These are phyloP conservation scores for Paralagenidium karlingii DNA, from an alignment of 352 stramenopile species.

Conservation along the genomic window DNA sequence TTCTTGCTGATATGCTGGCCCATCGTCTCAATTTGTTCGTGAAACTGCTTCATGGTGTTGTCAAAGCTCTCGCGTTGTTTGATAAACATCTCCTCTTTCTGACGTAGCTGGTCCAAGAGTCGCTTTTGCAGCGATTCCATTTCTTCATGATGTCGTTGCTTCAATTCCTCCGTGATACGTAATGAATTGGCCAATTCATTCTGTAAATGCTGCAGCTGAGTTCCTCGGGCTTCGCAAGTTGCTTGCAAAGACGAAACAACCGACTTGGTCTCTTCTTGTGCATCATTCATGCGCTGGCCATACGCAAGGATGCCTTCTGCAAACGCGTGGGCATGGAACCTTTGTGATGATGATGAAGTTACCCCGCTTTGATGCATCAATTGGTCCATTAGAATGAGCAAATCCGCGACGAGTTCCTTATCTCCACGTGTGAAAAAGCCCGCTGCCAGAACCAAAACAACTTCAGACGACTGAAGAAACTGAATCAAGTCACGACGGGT, in stretches of 20 bases:
- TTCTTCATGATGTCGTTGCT: slow-evolving; percentile 47
- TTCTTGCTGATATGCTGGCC: slow-evolving; percentile 71
- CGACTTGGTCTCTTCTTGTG: slow-evolving; percentile 43
- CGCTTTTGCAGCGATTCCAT: slow-evolving; percentile 41
- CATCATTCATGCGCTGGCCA: slow-evolving; percentile 30
- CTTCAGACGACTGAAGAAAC: slow-evolving; percentile 61
- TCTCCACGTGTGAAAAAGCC: slow-evolving; percentile 46
- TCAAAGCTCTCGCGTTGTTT: slow-evolving; percentile 56
- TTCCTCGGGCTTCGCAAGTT: slow-evolving; percentile 24
- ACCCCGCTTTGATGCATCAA: slow-evolving; percentile 24
- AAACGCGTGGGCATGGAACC: slow-evolving; percentile 42
- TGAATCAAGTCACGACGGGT: slow-evolving; percentile 50
- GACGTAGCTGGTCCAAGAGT: slow-evolving; percentile 45
- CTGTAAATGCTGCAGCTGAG: slow-evolving; percentile 40
- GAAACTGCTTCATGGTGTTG: slow-evolving; percentile 42
- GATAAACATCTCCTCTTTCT: slow-evolving; percentile 43
- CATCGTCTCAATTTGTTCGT: slow-evolving; percentile 51
- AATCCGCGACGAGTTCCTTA: slow-evolving; percentile 56
- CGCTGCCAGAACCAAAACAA: slow-evolving; percentile 36
- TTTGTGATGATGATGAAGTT: slow-evolving; percentile 47
- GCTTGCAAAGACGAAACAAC: slow-evolving; percentile 30
- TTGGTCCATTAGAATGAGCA: slow-evolving; percentile 39
- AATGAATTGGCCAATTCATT: slow-evolving; percentile 44
- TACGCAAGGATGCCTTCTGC: slow-evolving; percentile 48
- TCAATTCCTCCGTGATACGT: slow-evolving; percentile 34